Percentiles rank a stretch among this genome's conserved stretches.
Evolutionary conservation across 129 eudicot genomes (phyloP).

Genomic region (Escallonia rubra): DNA sequence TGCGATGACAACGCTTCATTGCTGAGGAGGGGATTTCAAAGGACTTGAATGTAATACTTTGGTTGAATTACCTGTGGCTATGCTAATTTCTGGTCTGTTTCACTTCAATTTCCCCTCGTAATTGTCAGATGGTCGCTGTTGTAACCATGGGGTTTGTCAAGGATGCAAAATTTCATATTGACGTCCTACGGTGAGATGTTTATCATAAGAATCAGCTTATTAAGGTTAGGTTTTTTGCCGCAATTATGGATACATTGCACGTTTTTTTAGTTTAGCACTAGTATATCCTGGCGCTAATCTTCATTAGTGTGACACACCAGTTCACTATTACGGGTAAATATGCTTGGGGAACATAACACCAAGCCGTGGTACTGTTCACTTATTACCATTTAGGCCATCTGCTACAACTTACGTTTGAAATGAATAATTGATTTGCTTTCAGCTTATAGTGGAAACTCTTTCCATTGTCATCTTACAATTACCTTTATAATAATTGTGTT

Average conservation of each 20-base stretch:
- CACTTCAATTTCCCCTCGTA: constrained; percentile 7
- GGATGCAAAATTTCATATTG: constrained; percentile 92
- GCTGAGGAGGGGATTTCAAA: constrained; percentile 58
- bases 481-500: no score
- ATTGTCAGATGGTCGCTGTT: constrained; percentile 71
- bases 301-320: no score
- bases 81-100: constrained; percentile 3
- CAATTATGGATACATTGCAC: no score
- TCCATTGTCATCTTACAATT: no score
- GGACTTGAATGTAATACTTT: constrained; percentile 63
- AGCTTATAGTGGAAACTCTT: no score
- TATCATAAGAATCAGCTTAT: constrained; percentile 94
- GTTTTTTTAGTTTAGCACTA: no score
- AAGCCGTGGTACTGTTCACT: not conserved
- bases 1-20: not conserved
- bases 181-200: constrained; percentile 94
- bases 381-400: no score
- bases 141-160: constrained; percentile 95
- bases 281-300: no score
- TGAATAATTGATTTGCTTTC: no score
- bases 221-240: constrained; percentile 46
- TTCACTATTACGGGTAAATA: no score
- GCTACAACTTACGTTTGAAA: no score
- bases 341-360: no score
- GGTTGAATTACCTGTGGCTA: constrained; percentile 11